Evolutionary conservation across 108 stramenopile species (phyloP), one percentile per base, ranked within the genome.

Genomic region (Thalassiosira profunda): DNA sequence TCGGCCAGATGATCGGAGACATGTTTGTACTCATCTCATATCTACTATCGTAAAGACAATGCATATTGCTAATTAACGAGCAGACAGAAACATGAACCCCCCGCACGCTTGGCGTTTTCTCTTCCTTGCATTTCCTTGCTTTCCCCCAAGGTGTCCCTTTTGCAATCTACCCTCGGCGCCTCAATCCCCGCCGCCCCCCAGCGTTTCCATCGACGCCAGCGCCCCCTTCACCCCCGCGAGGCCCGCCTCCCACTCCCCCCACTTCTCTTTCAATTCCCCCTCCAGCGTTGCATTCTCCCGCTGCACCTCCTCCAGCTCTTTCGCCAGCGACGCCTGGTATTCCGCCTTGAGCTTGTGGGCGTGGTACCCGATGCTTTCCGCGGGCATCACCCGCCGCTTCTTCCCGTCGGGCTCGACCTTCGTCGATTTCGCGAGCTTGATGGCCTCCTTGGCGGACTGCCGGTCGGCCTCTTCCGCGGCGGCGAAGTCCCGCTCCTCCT

Each of bases 291-390:
- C 37, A 55, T 68, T 59, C n/a, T 79, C 64, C 38, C 43, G 25
- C 17, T 79, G 45, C 33, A 78, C 29, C 14, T 47, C 49, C 11
- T 63, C 29, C 17, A 70, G 24, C 28, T 67, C 65, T 31, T 40
- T 31, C 34, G 31, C 21, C 10, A 75, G 52, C 18, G 31, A 33
- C 10, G 52, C 35, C 25, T 63, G 52, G 40, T 76, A 66, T 40
- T 68, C 59, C 37, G 63, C 31, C 48, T 76, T 76, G 31, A 63
- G 28, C 29, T 61, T 43, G 34, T 76, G 48, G 0, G 75, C 59
- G 25, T 68, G 67, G 63, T 63, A 63, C 14, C 55, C 75, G 17
- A 62, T 61, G 35, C 42, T 55, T 38, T 76, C 74, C 0, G 47
- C 52, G 18, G 60, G 65, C 23, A 67, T 33, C 14, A 67, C 17